Evolutionary conservation across 768 basidiomycete genomes (phyloP), one percentile per base, ranked within the genome.

Genomic region (Boletus tomentosulus): DNA sequence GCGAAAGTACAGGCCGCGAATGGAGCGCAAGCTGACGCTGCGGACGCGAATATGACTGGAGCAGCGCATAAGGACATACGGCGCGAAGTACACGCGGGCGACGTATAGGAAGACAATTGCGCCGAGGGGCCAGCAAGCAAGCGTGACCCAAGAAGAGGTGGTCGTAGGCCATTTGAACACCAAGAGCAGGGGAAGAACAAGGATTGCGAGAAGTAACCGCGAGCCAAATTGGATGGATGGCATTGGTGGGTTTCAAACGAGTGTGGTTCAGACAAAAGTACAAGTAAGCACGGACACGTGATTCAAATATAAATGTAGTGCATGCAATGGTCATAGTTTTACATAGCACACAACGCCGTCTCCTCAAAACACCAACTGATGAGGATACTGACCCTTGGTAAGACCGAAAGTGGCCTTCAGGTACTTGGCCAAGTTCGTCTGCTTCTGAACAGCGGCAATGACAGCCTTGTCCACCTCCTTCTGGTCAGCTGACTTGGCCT

Each of bases 351-450:
- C 53, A 56, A 28, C 43, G 43, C 25, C 24, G 27, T 7, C 45
- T n/a, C 6, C 60, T 80, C 77, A 98, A 81, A 97, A 98, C 59
- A 82, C 82, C 77, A 99, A 72, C 76, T 90, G 84, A 78, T 99
- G 97, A 70, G 97, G 92, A 80, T 81, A 92, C 78, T 98, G 93
- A 57, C 95, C 93, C 82, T 95, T 97, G 63, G 92, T 92, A 57
- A 99, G 81, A 69, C 92, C 93, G 80, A 89, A 99, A 68, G 81
- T 85, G 52, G 95, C 83, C 71, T 86, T 87, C 65, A 99, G 82
- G 78, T 99, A 99, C 76, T 94, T 95, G 70, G 77, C 79, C 61
- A 98, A 81, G 79, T 87, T 85, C 66, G 92, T 88, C 59, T 88
- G 87, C 79, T 91, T 91, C 81, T 90, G 94, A 70, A 97, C 78